A percentile compares a stretch with the other conserved stretches of the same genome.
Conservation (phyloP, 495 filamentous ascomycete genomes). For the Letharia columbiana region DNA sequence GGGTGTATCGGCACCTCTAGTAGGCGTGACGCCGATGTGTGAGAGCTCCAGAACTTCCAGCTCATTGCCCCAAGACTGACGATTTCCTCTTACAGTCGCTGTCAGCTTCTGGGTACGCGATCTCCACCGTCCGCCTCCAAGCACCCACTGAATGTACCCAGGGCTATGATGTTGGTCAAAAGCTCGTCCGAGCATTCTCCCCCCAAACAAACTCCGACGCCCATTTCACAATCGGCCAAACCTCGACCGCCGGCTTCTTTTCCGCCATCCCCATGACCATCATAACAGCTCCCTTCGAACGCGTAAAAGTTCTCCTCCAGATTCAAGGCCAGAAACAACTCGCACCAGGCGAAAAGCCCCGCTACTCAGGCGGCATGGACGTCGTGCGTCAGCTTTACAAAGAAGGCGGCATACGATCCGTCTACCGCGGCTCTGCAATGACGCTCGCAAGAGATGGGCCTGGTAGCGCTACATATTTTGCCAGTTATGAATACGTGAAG, state of each 20-base stretch:
- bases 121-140: not conserved
- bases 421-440: constrained; percentile 84
- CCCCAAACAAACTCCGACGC: constrained; percentile 42
- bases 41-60: constrained; percentile 35
- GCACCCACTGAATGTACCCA: not conserved
- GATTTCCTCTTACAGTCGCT: constrained; percentile 53
- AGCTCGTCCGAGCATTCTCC: constrained; percentile 62
- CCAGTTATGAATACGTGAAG: constrained; percentile 94
- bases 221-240: constrained; percentile 72
- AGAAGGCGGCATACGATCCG: constrained; percentile 79
- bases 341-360: constrained; percentile 81
- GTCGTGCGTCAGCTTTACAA: constrained; percentile 93
- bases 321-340: constrained; percentile 89
- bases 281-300: constrained; percentile 97
- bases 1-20: constrained; percentile 88
- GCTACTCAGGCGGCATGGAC: constrained; percentile 80
- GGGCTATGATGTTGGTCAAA: constrained; percentile 95
- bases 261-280: constrained; percentile 94
- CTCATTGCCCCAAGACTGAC: not conserved
- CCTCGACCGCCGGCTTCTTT: constrained; percentile 93
- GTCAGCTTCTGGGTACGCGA: constrained; percentile 79
- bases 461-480: constrained; percentile 90
- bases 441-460: constrained; percentile 91
- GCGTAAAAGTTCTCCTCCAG: constrained; percentile 95
- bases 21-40: constrained; percentile 99